These are phyloP conservation scores for Paraglomus brasilianum DNA, from an alignment of 192 early-diverging fungal genomes.

Conservation along the genomic window DNA sequence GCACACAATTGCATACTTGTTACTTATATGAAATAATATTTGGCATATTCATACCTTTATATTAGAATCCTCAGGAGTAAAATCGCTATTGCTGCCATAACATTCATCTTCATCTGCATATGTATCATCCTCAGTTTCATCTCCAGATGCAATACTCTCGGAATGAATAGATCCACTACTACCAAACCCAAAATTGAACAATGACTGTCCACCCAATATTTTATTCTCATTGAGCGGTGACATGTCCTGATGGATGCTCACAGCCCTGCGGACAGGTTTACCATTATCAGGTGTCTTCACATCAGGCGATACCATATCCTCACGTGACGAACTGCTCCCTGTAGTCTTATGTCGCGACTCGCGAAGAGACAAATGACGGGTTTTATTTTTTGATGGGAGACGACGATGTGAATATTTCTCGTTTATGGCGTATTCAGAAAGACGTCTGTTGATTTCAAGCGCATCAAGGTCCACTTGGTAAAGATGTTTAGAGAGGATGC, in stretches of 20 bases:
- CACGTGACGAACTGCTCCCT: slow-evolving; percentile 30
- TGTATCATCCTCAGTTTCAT: slow-evolving; percentile 19
- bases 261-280: slow-evolving; percentile 23
- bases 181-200: slow-evolving; percentile 28
- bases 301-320: slow-evolving; percentile 11
- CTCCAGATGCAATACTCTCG: slow-evolving; percentile 25
- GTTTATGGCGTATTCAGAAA: slow-evolving; percentile 13
- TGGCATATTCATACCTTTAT: slow-evolving; percentile 11
- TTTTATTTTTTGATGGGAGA: slow-evolving; percentile 22
- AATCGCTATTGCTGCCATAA: slow-evolving; percentile 27
- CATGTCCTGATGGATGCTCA: slow-evolving; percentile 33
- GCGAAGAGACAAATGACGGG: slow-evolving; percentile 26
- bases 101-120: slow-evolving; percentile 6
- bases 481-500: slow-evolving; percentile 52
- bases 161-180: slow-evolving; percentile 24
- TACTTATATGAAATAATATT: no score
- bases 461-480: slow-evolving; percentile 64
- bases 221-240: slow-evolving; percentile 7
- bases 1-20: no score
- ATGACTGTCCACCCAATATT: slow-evolving; percentile 1
- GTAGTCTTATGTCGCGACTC: slow-evolving; percentile 24
- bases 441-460: slow-evolving; percentile 27
- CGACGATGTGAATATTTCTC: slow-evolving; percentile 25
- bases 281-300: neutral
- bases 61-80: slow-evolving; percentile 12